These are phyloP conservation scores for Leptographium wingfieldii DNA, from an alignment of 2,329 filamentous ascomycete genomes.

Conservation along the genomic window DNA sequence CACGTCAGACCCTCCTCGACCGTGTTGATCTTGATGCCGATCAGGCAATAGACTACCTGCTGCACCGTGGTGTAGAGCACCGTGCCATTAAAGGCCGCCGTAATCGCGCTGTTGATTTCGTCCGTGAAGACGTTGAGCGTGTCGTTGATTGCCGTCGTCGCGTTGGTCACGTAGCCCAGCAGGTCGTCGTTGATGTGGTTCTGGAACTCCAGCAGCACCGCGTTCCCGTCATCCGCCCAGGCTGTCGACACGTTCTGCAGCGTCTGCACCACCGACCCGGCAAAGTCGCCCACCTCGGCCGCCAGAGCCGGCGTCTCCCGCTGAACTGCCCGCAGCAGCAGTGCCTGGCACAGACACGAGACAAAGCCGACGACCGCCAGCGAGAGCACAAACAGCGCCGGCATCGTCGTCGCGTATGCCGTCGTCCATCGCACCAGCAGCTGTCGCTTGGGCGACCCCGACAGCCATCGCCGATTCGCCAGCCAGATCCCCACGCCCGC, in stretches of 20 bases:
- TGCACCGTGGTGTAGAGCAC: slow-evolving; percentile 65
- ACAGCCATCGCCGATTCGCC: slow-evolving; percentile 41
- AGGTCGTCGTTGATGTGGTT: slow-evolving; percentile 71
- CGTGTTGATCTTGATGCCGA: slow-evolving; percentile 72
- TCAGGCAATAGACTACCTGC: slow-evolving; percentile 74
- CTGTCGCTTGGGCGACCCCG: slow-evolving; percentile 42
- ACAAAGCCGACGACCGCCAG: slow-evolving; percentile 73
- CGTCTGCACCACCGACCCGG: slow-evolving; percentile 60
- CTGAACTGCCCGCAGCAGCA: slow-evolving; percentile 62
- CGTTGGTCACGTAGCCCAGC: slow-evolving; percentile 76
- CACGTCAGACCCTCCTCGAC: slow-evolving; percentile 86
- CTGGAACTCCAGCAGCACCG: slow-evolving; percentile 41
- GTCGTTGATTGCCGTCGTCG: slow-evolving; percentile 69
- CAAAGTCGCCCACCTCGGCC: slow-evolving; percentile 64
- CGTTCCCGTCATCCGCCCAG: slow-evolving; percentile 69
- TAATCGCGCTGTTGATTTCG: slow-evolving; percentile 61
- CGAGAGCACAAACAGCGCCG: slow-evolving; percentile 75
- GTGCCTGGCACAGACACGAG: slow-evolving; percentile 68
- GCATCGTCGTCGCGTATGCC: slow-evolving; percentile 74
- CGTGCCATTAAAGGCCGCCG: slow-evolving; percentile 69
- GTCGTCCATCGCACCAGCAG: slow-evolving; percentile 70
- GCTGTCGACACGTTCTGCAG: slow-evolving; percentile 60
- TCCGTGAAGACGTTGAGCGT: slow-evolving; percentile 75
- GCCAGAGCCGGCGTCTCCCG: slow-evolving; percentile 65
- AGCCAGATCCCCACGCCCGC: slow-evolving; percentile 59